These are phyloP conservation scores for Pseudodiploospora longispora DNA, from an alignment of 2,329 filamentous ascomycete species.

Conservation along the genomic window DNA sequence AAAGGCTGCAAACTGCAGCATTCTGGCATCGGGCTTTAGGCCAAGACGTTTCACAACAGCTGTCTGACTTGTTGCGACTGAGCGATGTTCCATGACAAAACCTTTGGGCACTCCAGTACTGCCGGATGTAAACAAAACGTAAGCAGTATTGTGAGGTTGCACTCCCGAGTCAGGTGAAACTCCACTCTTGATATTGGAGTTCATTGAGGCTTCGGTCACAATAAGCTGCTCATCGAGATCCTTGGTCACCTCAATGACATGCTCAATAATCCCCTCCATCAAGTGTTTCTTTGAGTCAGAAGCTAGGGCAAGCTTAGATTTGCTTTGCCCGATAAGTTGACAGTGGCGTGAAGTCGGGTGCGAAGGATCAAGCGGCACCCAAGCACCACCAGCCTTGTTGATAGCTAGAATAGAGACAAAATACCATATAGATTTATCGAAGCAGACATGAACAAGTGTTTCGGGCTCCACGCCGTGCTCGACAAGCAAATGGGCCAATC, in stretches of 20 bases:
- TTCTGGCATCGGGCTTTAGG: slow-evolving; percentile 2
- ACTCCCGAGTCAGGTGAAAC: too few relatives aligned
- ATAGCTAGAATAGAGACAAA: slow-evolving; percentile 7
- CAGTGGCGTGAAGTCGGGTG: neutral
- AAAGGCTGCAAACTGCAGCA: slow-evolving; percentile 11
- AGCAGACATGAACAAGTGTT: slow-evolving; percentile 7
- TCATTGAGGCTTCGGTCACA: too few relatives aligned
- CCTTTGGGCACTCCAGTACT: slow-evolving; percentile 19
- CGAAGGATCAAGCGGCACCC: slow-evolving; percentile 6
- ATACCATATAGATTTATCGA: slow-evolving; percentile 8
- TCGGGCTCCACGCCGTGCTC: neutral
- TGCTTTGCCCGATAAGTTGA: too few relatives aligned
- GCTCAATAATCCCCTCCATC: neutral
- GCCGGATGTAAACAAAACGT: slow-evolving; percentile 18
- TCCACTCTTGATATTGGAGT: too few relatives aligned
- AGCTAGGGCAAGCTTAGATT: neutral
- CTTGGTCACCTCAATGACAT: neutral
- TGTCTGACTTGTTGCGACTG: slow-evolving; percentile 7
- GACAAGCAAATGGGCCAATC: slow-evolving; percentile 9
- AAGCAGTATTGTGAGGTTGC: slow-evolving; percentile 1
- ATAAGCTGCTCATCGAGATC: too few relatives aligned
- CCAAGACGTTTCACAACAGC: slow-evolving; percentile 7
- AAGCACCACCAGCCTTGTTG: slow-evolving; percentile 9
- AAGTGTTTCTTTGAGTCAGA: neutral
- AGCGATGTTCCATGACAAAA: slow-evolving; percentile 13